Percentiles rank a stretch among this genome's conserved stretches.
These are phyloP conservation scores for Calophaca sinica DNA, from an alignment of 306 rosid genomes.

Conservation along the genomic window DNA sequence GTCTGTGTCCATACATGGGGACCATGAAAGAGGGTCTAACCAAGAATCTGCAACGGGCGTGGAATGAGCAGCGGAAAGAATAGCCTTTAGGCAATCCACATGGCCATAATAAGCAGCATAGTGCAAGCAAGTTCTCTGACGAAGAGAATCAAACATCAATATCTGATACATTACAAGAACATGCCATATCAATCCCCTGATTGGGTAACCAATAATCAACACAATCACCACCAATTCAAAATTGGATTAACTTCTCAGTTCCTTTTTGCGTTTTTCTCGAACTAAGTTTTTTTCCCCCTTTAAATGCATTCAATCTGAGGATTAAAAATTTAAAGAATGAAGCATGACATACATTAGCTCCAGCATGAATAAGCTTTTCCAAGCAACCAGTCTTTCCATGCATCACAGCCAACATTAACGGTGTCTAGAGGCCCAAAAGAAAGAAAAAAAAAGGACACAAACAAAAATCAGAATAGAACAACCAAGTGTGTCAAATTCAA, in stretches of 20 bases:
- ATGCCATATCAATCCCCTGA: constrained; percentile 21
- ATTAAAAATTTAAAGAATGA: neutral
- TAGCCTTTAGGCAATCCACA: constrained; percentile 74
- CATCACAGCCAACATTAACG: constrained; percentile 90
- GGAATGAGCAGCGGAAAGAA: constrained; percentile 81
- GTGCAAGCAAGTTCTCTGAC: constrained; percentile 86
- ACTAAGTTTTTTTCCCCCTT: neutral
- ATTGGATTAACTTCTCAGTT: neutral
- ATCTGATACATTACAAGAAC: constrained; percentile 56
- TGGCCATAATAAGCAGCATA: constrained; percentile 86
- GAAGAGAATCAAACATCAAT: constrained; percentile 82
- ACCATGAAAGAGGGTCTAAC: constrained; percentile 48
- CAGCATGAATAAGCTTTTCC: constrained; percentile 74
- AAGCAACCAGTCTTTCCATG: constrained; percentile 74
- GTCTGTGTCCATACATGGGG: neutral
- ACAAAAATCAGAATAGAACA: constrained; percentile 9
- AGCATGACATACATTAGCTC: constrained; percentile 77
- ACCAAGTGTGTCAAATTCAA: neutral
- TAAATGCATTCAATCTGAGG: neutral
- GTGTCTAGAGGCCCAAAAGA: constrained; percentile 59
- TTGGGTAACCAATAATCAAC: constrained; percentile 11
- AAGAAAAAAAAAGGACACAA: neutral
- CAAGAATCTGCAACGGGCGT: constrained; percentile 79
- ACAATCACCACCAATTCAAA: constrained; percentile 19
- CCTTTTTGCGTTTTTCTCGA: neutral